Evolutionary conservation across 2,329 filamentous ascomycete genomes (phyloP).

Genomic region (Aspergillus ustus): DNA sequence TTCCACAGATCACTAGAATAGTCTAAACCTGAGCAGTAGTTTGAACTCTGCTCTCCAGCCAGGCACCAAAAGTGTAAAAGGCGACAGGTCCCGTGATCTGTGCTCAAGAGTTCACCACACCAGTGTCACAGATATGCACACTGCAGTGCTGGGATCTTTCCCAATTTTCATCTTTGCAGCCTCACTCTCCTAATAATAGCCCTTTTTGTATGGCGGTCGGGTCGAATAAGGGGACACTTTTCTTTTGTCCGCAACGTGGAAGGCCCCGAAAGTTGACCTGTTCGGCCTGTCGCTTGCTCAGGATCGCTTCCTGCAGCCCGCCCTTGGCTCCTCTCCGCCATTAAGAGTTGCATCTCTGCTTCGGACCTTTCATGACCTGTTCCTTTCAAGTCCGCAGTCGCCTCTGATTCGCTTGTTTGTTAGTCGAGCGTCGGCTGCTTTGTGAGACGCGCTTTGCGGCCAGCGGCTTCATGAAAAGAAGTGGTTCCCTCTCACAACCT

Average conservation of each 20-base stretch:
- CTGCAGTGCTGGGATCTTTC: not conserved
- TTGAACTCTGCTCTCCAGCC: not conserved
- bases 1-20: not conserved
- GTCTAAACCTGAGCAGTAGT: not conserved
- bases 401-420: constrained; percentile 17
- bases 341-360: constrained; percentile 10
- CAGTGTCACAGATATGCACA: constrained; percentile 1
- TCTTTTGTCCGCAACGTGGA: constrained; percentile 26
- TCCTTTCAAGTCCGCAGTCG: constrained; percentile 6
- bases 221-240: not conserved
- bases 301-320: constrained; percentile 20
- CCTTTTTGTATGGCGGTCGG: not conserved
- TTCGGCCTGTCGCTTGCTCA: constrained; percentile 4
- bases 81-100: not conserved
- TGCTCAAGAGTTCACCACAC: not conserved
- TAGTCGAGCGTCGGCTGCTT: constrained; percentile 11
- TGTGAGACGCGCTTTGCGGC: constrained; percentile 22
- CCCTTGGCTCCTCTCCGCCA: constrained; percentile 20
- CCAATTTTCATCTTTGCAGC: constrained; percentile 7
- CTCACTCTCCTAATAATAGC: constrained; percentile 14
- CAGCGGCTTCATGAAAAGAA: constrained; percentile 1
- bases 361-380: constrained; percentile 17
- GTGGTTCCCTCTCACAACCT: constrained; percentile 12
- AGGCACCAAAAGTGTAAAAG: not conserved
- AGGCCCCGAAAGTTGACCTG: constrained; percentile 13